A percentile compares a stretch with the other conserved stretches of the same genome.
phyloP scores from a whole-genome alignment of 306 rosid genomes.

The Rosa rugosa region DNA sequence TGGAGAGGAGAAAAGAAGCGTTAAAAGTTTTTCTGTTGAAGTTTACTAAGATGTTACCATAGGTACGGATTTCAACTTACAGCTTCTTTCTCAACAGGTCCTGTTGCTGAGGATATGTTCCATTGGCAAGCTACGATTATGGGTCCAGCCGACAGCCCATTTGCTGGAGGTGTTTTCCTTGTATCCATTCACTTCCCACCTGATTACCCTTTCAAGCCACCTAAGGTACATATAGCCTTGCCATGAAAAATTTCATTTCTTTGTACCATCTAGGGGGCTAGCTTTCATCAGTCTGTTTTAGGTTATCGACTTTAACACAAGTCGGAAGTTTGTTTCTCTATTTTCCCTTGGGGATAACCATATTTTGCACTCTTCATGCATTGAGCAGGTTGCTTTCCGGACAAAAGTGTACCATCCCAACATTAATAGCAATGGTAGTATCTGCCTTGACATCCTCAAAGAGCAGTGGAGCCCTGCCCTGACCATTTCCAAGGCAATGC shows the following conservation, averaged over 20 bases:
- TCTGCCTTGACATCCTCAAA: constrained; percentile 58
- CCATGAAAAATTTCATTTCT: background rate
- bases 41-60: background rate
- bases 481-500: constrained; percentile 48
- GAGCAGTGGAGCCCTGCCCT: constrained; percentile 66
- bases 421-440: constrained; percentile 56
- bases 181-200: constrained; percentile 64
- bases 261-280: background rate
- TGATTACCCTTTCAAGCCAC: constrained; percentile 63
- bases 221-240: constrained; percentile 34
- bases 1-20: background rate
- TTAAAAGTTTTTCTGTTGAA: background rate
- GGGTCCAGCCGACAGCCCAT: constrained; percentile 61
- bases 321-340: background rate
- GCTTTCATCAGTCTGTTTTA: background rate
- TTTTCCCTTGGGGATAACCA: background rate
- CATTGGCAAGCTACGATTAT: constrained; percentile 62
- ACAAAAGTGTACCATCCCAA: constrained; percentile 58
- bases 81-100: constrained; percentile 27
- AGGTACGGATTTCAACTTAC: background rate
- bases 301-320: background rate
- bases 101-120: constrained; percentile 51
- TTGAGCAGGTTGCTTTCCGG: constrained; percentile 50
- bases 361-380: background rate
- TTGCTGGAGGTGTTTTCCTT: constrained; percentile 57